These are phyloP conservation scores for Ophiostoma triangulosporum DNA, from an alignment of 2,329 filamentous ascomycete species.

Conservation along the genomic window DNA sequence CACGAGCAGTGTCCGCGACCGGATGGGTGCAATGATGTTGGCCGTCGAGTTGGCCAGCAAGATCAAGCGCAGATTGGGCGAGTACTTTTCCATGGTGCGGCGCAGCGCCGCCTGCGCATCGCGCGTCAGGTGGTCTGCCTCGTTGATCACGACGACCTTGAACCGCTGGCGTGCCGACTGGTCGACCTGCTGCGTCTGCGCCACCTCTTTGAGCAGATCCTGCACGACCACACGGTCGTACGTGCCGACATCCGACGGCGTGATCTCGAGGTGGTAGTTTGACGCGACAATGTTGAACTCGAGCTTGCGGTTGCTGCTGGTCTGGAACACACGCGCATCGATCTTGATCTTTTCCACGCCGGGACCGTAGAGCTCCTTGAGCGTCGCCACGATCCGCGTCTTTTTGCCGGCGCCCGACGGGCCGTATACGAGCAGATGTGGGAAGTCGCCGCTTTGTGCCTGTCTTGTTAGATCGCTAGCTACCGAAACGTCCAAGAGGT, in stretches of 20 bases:
- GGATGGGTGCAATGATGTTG: constrained; percentile 97
- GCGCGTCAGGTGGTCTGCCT: constrained; percentile 84
- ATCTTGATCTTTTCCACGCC: constrained; percentile 99
- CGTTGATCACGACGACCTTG: constrained; percentile 98
- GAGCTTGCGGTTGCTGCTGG: constrained; percentile 86
- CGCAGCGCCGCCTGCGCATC: constrained; percentile 92
- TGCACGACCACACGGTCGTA: constrained; percentile 95
- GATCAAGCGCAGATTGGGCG: constrained; percentile 82
- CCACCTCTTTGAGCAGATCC: constrained; percentile 91
- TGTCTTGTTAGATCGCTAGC: constrained; percentile 23
- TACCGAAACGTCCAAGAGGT: not conserved
- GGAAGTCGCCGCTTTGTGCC: constrained; percentile 96
- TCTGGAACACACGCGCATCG: constrained; percentile 92
- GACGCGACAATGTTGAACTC: constrained; percentile 99
- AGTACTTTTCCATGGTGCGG: constrained; percentile 98
- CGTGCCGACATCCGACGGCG: constrained; percentile 88
- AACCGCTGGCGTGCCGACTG: constrained; percentile 79
- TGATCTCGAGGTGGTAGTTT: constrained; percentile 96
- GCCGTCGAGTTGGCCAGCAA: constrained; percentile 90
- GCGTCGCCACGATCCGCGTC: constrained; percentile 85
- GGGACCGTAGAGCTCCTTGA: constrained; percentile 89
- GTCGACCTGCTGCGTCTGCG: constrained; percentile 98
- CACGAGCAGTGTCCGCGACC: constrained; percentile 80
- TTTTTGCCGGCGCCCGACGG: constrained; percentile 96
- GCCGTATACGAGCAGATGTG: constrained; percentile 92